Base-by-base conservation (phyloP, 73 alveolate species). In the Paramecium caudatum region DNA sequence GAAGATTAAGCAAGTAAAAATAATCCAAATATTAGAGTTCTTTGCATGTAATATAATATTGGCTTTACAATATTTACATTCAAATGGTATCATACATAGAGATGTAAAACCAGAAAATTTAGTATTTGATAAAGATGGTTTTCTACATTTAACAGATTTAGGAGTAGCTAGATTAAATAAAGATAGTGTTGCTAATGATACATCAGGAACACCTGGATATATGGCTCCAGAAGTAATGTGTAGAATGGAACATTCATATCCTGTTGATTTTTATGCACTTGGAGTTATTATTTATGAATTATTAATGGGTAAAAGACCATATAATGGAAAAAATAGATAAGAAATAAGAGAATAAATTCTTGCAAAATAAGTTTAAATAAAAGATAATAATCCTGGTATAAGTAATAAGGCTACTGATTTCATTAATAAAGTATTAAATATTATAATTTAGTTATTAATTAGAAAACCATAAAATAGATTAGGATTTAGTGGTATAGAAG, bases 171-270 rank as follows among this genome's bases (percentile, higher is more conserved):
- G 85, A 95, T 80, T 93, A 83, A 62, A 83, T 90, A 88, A 81
- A 74, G 90, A 91, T 55, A 91, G 91, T 50, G 93, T 91, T 91
- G 91, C 95, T 43, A 92, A 65, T 81, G 97, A 90, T 36, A 94
- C 98, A 34, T 92, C 97, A 5, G 98, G 97, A 27, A 95, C 98
- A 16, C 97, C 97, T 45, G 99, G 99, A 82, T 92, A 93, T 91
- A 95, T 94, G 98, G 95, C 93, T 37, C 96, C 96, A 3, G 96
- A 92, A 63, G 93, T 92, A 16, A 90, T 92, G 94, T 46, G 91
- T 61, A 47, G 91, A 16, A 62, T 90, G 62, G 91, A 92, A 30
- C 93, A 92, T 46, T 19, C 86, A 1, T 63, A 70, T 32, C 36
- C 93, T 16, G 94, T 90, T 32, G 97, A 94, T 83, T 94, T 92